These are phyloP conservation scores for Tetrapisispora fleetii DNA, from an alignment of 805 yeast genomes.

Conservation along the genomic window DNA sequence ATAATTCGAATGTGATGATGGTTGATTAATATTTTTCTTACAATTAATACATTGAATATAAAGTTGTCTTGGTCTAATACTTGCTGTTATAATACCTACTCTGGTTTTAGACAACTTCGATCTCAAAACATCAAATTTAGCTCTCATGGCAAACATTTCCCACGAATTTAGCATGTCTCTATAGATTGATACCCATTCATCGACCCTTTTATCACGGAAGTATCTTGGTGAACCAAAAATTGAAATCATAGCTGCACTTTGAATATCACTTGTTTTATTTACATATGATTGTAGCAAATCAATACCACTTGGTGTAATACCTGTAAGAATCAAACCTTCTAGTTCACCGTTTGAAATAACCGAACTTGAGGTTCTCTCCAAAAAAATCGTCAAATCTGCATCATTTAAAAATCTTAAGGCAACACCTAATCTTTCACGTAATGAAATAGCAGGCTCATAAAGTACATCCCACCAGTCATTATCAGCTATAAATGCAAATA, in stretches of 20 bases:
- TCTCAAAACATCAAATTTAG: slow-evolving; percentile 75
- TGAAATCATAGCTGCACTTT: slow-evolving; percentile 76
- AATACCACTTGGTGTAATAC: slow-evolving; percentile 79
- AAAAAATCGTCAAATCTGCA: slow-evolving; percentile 60
- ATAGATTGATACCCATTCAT: slow-evolving; percentile 69
- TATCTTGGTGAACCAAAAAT: slow-evolving; percentile 79
- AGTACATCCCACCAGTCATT: slow-evolving; percentile 94
- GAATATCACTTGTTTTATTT: slow-evolving; percentile 82
- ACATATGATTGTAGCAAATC: slow-evolving; percentile 78
- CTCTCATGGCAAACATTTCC: slow-evolving; percentile 68
- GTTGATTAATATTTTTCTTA: slow-evolving; percentile 52
- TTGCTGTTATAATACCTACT: slow-evolving; percentile 38
- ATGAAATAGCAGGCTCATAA: slow-evolving; percentile 79
- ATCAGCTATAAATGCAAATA: slow-evolving; percentile 88
- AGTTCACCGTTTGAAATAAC: slow-evolving; percentile 75
- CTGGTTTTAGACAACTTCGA: slow-evolving; percentile 49
- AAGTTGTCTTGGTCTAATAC: slow-evolving; percentile 60
- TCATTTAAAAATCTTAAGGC: slow-evolving; percentile 81
- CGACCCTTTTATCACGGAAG: slow-evolving; percentile 62
- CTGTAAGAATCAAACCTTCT: slow-evolving; percentile 84
- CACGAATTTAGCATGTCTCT: slow-evolving; percentile 65
- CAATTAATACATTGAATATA: slow-evolving; percentile 76
- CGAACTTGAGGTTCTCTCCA: slow-evolving; percentile 57
- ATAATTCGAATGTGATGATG: neutral
- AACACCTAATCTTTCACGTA: slow-evolving; percentile 82